These are phyloP conservation scores for Xenoacremonium recifei DNA, from an alignment of 2,329 filamentous ascomycete species.

Conservation along the genomic window DNA sequence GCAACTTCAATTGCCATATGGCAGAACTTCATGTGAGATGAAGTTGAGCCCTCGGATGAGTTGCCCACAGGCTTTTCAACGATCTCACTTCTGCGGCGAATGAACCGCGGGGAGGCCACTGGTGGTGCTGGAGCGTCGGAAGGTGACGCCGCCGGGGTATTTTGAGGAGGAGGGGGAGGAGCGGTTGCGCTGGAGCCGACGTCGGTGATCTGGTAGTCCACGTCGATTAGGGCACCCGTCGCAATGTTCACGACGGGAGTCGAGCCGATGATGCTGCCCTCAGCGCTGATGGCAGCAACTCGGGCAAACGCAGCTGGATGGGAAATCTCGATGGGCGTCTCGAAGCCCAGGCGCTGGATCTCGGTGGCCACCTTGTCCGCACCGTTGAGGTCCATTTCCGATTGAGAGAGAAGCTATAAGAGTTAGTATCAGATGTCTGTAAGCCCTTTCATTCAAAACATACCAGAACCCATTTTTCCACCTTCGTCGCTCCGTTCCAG, in stretches of 20 bases:
- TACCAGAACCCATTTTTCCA: slow-evolving; percentile 2
- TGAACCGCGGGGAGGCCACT: no score
- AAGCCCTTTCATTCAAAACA: not conserved
- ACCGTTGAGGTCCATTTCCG: not conserved
- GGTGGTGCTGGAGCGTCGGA: no score
- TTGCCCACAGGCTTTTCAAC: no score
- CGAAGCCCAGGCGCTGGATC: slow-evolving; percentile 1
- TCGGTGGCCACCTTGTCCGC: not conserved
- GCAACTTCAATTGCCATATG: no score
- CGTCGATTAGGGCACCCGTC: not conserved
- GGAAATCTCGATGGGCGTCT: not conserved
- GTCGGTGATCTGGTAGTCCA: not conserved
- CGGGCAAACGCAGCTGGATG: not conserved
- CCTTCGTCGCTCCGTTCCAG: slow-evolving; percentile 4
- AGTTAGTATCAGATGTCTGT: not conserved
- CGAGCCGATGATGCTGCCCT: slow-evolving; percentile 1
- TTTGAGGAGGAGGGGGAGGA: no score
- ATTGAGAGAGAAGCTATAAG: slow-evolving; percentile 1
- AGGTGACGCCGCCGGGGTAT: no score
- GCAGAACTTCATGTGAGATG: no score
- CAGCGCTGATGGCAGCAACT: not conserved
- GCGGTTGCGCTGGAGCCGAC: no score
- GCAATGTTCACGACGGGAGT: slow-evolving; percentile 1
- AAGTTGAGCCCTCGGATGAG: no score
- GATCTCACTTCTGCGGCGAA: no score